Evolutionary conservation across 164 flowering plant genomes (phyloP).

Genomic region (Nelumbo lutea): DNA sequence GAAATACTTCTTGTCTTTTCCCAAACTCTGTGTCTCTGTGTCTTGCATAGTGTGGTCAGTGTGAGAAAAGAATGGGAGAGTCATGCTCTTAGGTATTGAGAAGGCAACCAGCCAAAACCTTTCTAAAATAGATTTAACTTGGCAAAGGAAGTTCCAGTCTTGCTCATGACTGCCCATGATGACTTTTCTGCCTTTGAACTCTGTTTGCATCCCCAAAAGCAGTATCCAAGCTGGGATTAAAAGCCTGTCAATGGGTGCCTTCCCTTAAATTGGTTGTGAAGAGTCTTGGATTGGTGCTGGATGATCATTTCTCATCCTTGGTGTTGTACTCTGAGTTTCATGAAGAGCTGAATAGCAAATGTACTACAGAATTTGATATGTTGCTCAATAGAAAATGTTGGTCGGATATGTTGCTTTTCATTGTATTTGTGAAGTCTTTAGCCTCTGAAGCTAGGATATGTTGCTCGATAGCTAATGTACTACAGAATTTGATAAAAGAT

Average conservation of each 20-base stretch:
- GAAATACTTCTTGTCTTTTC: conserved; percentile 57
- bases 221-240: conserved; percentile 35
- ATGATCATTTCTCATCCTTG: conserved; percentile 72
- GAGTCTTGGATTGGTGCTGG: conserved; percentile 61
- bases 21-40: conserved; percentile 23
- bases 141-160: conserved; percentile 57
- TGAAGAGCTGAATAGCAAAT: conserved; percentile 60
- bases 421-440: conserved; percentile 34
- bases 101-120: conserved; percentile 25
- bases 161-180: conserved; percentile 78
- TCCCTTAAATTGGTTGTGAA: conserved; percentile 46
- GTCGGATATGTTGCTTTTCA: too few relatives aligned
- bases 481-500: conserved; percentile 41
- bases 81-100: conserved; percentile 53
- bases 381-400: too few relatives aligned
- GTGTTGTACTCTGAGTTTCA: conserved; percentile 60
- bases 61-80: conserved; percentile 75
- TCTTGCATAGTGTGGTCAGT: conserved; percentile 22
- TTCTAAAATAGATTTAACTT: conserved; percentile 15
- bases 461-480: conserved; percentile 39
- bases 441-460: conserved; percentile 57
- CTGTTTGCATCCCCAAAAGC: conserved; percentile 70
- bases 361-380: background rate
- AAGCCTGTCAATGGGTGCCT: conserved; percentile 73
- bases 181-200: conserved; percentile 61